Evolutionary conservation across 805 yeast genomes (phyloP), one percentile per base, ranked within the genome.

Genomic region (Kuraishia cidri): DNA sequence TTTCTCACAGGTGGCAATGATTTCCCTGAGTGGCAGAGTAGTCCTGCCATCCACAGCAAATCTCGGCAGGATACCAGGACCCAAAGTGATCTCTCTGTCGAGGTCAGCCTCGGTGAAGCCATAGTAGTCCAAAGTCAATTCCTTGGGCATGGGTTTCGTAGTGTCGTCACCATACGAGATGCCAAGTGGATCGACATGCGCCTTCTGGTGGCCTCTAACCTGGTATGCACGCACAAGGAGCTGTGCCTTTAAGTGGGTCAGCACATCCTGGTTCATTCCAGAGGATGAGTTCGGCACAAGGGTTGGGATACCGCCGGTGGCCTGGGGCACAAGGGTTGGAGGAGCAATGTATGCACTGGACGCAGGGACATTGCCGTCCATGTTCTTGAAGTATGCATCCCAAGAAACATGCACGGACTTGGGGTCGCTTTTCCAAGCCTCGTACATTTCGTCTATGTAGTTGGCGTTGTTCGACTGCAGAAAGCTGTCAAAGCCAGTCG

Each of bases 381-480:
- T 66, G 69, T 90, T 90, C 62, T 81, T 81, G 72, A 92, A 92
- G 64, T 92, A 92, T 6, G 95, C 88, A 55, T 86, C 81, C 99
- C 99, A 92, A 16, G 97, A 88, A 26, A 78, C 79, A 58, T 92
- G 99, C 27, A 92, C 99, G 34, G 90, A 76, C 28, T 66, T 41
- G 20, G 97, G 98, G 56, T 92, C 98, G 43, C 75, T 59, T 50
- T 75, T 72, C 97, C 97, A 92, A 32, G 95, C 88, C 42, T 75
- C 75, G 61, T 87, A 92, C 99, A 92, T 92, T 66, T 92, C 97
- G 60, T 92, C 99, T 48, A 92, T 83, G 60, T 92, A 92, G 50
- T 78, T 77, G 41, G 95, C 92, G 59, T 84, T 84, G 55, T 77
- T 75, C 38, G 92, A 75, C 45, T 82, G 83, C 45, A 88, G 62